Evolutionary conservation across 176 grass and related monocot genomes (phyloP), one percentile per base, ranked within the genome.

Genomic region (Cymbopogon citratus): DNA sequence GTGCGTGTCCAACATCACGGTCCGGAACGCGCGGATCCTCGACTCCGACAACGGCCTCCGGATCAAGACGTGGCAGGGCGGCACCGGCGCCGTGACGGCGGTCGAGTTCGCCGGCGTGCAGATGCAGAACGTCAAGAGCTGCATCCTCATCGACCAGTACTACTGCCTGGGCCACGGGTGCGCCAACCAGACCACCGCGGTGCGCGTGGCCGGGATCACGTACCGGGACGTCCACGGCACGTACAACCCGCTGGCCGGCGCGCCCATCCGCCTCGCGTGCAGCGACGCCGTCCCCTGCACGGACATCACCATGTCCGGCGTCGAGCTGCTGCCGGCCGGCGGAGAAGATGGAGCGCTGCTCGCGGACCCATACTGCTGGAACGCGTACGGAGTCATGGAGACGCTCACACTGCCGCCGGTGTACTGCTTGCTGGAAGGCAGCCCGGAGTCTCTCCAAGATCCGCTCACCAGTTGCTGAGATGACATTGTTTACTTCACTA

Each of bases 21-120:
- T 94, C 12, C 63, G 84, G 19, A 85, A 83, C 80, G 45, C 80
- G 33, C 73, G 74, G 65, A 87, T 97, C 33, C 9, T 71, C 1
- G 24, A 94, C 80, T 97, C 91, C 2, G 89, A 97, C 70, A 92
- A 94, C 66, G 94, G 90, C 21, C 76, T 92, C 7, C 79, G 94
- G 23, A 97, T 94, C 91, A 97, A 97, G 91, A 94, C 94, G n/a
- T 94, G 94, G 91, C 91, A 97, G 74, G 91, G 91, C 7, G 94
- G 94, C 39, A 72, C 69, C 10, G 91, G 94, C 4, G 76, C 87
- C 0, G 87, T 97, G 9, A 68, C 85, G 2, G 80, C 27, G 25
- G 83, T 94, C 36, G 78, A 60, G 12, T 97, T 97, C 69, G 76
- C 89, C 34, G 72, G 39, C 63, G 87, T 97, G 46, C 35, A 19